Evolutionary conservation across 306 rosid genomes (phyloP).

Genomic region (Vachellia pachyceras): DNA sequence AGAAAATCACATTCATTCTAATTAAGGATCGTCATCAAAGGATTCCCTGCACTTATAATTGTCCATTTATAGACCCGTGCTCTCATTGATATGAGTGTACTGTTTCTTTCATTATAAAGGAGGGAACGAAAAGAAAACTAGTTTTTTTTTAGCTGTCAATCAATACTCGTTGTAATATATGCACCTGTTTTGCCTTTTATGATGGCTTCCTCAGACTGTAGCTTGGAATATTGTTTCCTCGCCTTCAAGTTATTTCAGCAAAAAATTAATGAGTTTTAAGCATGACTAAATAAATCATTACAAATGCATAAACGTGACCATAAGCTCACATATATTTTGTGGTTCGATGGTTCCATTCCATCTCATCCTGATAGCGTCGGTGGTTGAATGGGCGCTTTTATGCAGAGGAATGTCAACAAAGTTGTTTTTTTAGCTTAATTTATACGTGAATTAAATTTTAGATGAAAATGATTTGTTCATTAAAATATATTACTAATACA

Average conservation of each 20-base stretch:
- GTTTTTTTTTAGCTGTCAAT: background rate
- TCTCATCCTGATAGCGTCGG: background rate
- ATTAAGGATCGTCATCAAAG: background rate
- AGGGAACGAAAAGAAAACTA: no score
- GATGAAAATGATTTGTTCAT: background rate
- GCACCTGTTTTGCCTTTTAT: background rate
- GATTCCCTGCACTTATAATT: background rate
- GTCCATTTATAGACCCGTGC: background rate
- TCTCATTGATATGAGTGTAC: background rate
- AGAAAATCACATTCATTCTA: background rate
- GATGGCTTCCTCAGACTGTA: background rate
- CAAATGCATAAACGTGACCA: background rate
- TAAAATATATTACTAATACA: background rate
- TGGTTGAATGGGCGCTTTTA: background rate
- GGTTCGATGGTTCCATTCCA: background rate
- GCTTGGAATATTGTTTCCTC: background rate
- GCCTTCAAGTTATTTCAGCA: background rate
- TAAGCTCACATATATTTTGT: background rate
- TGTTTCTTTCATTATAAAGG: background rate
- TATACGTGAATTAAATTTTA: background rate
- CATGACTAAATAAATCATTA: no score
- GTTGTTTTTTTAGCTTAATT: background rate
- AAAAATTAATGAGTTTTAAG: background rate
- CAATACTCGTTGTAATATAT: slow-evolving; percentile 1
- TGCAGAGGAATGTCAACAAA: background rate